Conservation (phyloP, 345 rosid species). For the Hibiscus syriacus region DNA sequence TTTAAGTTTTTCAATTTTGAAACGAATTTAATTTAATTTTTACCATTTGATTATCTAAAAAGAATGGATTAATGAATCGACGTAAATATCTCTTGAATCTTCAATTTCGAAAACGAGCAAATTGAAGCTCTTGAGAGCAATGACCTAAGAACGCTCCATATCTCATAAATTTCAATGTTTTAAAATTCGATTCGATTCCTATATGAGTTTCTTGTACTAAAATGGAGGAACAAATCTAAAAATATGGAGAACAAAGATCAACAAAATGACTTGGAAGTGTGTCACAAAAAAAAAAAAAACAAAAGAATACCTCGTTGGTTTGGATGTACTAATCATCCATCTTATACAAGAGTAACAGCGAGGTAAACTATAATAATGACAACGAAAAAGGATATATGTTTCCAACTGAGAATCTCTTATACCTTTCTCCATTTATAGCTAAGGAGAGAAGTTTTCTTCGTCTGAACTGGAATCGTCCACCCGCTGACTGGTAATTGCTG, state of each 20-base stretch:
- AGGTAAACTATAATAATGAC: not conserved
- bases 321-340: not conserved
- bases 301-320: not conserved
- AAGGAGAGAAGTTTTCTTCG: constrained; percentile 32
- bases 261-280: not conserved
- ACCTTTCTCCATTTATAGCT: constrained; percentile 13
- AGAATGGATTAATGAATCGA: no score
- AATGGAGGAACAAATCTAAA: not conserved
- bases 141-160: no score
- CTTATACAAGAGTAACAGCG: not conserved
- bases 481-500: constrained; percentile 54
- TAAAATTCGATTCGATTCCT: not conserved
- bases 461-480: constrained; percentile 52
- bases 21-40: no score
- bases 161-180: not conserved
- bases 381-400: not conserved
- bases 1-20: no score
- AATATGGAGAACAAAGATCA: not conserved
- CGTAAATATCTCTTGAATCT: no score
- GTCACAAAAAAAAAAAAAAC: no score
- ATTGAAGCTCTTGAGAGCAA: no score
- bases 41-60: no score
- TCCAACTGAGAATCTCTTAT: not conserved
- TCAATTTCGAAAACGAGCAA: no score
- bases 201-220: not conserved